Evolutionary conservation across 2,329 filamentous ascomycete genomes (phyloP), one percentile per base, ranked within the genome.

Genomic region (Aspergillus arachidicola): DNA sequence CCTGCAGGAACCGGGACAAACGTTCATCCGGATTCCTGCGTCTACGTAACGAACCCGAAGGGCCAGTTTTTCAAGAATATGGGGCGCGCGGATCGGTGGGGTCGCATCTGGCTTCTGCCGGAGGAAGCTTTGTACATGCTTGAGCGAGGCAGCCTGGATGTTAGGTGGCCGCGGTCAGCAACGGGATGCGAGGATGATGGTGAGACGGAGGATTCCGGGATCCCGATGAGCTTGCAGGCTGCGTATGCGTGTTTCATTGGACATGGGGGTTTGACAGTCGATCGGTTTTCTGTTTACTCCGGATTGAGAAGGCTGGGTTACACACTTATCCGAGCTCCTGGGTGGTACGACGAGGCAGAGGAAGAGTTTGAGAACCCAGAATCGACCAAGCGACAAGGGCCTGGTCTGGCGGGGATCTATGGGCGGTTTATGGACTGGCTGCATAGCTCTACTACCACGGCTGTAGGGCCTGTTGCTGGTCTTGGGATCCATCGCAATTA

Each of bases 81-180:
- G 75, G 95, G 95, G 0, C 87, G 88, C 60, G 86, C 87, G 1
- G 86, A 88, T 62, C 85, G 84, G 3, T 84, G 84, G 64, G 86
- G 89, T 34, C 87, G 86, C 66, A 80, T 94, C 46, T 97, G 94
- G 94, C 75, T 99, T 57, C 77, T 97, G 45, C 94, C 94, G 0
- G 95, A 99, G 75, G 95, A 99, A 78, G 92, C 93, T 6, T 83
- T 99, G 59, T 97, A 93, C 72, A 78, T 97, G 66, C 83, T 98
- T 10, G 95, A 99, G 81, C 84, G 95, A 71, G 95, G 94, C 0
- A 93, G 87, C 54, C 72, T 98, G 71, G 93, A 98, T 76, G 85
- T 97, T 46, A 89, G 93, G 83, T 97, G 92, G 92, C 92, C 92
- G 2, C 78, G 80, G 51, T 77, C 78, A 61, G 66, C 65, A 50